Evolutionary conservation across 331 rosid species (phyloP), one percentile per base, ranked within the genome.

Genomic region (Quercus lobata): DNA sequence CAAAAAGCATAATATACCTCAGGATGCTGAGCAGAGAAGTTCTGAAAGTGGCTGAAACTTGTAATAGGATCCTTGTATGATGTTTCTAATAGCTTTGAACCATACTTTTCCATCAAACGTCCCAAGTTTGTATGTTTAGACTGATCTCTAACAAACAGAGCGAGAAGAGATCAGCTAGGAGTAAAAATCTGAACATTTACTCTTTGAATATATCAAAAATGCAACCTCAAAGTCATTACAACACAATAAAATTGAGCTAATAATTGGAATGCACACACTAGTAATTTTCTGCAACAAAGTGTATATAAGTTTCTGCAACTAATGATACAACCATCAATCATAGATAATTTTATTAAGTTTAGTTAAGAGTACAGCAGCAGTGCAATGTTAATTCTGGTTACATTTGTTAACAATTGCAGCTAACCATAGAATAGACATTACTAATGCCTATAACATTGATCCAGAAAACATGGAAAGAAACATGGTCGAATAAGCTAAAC

Each of bases 61-160:
- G 89, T 72, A 29, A 92, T 84, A 30, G 98, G 98, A 71, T 92
- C 98, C 62, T 86, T 85, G 56, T 92, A 94, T 73, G 91, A 86
- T 29, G 82, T 12, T 61, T 93, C 97, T 44, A 94, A 74, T 56
- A 92, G 80, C 85, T 81, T 57, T 79, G 97, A 44, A 61, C 88
- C 95, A 77, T 94, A 74, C 56, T 63, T 65, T 88, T 92, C 97
- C 92, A 94, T 88, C 58, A 92, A 11, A 44, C 92, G 87, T 65
- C 95, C 97, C 78, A 92, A 78, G 84, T 92, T 94, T 53, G 93
- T 87, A 29, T 61, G 74, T 27, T 10, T 89, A 8, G 94, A 80
- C 18, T 87, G 87, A 79, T 81, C 19, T 63, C 98, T 94, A 46
- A 5, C 1, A 68, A 25, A 68, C 16, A 68, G 72, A 68, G 52